Conservation (phyloP, 768 basidiomycete genomes). For the Psilocybe subaeruginosa region DNA sequence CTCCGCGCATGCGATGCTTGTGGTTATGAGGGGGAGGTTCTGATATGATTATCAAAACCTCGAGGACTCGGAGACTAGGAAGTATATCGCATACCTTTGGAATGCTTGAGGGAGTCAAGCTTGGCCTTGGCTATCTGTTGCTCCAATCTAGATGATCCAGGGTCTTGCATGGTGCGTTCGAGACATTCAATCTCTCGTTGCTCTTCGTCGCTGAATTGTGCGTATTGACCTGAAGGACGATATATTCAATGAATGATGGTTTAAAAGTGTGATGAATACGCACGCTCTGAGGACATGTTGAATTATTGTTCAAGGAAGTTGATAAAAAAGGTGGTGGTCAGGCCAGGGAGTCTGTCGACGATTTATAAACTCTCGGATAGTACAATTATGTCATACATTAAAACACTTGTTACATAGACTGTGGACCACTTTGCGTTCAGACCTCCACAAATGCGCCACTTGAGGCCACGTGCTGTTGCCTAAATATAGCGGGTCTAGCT, state of each 20-base stretch:
- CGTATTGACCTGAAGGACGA: neutral
- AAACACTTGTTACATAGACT: no score
- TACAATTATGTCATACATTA: no score
- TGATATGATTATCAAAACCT: neutral
- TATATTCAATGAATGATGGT: neutral
- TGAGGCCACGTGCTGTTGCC: no score
- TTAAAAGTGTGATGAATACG: neutral
- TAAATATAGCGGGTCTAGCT: no score
- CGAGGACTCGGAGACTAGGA: no score
- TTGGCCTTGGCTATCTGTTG: slow-evolving; percentile 14
- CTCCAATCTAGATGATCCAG: slow-evolving; percentile 2
- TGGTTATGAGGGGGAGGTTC: slow-evolving; percentile 19
- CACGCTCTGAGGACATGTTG: neutral
- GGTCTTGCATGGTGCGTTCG: neutral
- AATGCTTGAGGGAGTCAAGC: slow-evolving; percentile 6
- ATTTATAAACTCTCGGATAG: no score
- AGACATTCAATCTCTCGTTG: slow-evolving; percentile 4
- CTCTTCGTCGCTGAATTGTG: slow-evolving; percentile 6
- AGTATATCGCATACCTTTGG: slow-evolving; percentile 11
- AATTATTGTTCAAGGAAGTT: neutral
- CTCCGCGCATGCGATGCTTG: slow-evolving; percentile 12
- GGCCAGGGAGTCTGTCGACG: no score
- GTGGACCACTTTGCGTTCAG: no score
- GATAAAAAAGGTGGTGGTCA: no score
- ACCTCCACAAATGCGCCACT: no score